Evolutionary conservation across 176 grass and related monocot genomes (phyloP).

Genomic region (Oryza rufipogon): DNA sequence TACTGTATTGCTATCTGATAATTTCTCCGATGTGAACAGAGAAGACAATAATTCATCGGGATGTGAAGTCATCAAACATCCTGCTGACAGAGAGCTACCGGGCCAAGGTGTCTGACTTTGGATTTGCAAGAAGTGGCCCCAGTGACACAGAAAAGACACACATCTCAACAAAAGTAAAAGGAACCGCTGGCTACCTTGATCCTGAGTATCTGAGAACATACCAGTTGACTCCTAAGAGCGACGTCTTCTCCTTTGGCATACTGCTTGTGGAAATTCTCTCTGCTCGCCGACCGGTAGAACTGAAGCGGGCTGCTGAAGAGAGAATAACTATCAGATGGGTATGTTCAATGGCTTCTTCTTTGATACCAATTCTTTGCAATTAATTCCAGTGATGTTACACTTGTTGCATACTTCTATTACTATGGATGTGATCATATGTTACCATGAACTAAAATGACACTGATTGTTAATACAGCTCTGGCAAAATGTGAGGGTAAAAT

Average conservation of each 20-base stretch:
- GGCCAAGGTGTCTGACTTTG: constrained; percentile 91
- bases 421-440: not conserved
- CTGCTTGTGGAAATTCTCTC: constrained; percentile 97
- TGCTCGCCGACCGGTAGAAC: constrained; percentile 76
- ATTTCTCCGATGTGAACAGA: constrained; percentile 60
- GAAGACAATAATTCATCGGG: constrained; percentile 98
- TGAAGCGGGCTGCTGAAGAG: constrained; percentile 73
- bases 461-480: not conserved
- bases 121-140: constrained; percentile 90
- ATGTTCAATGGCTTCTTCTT: constrained; percentile 30
- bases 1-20: constrained; percentile 20
- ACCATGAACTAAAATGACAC: not conserved
- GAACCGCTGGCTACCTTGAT: constrained; percentile 94
- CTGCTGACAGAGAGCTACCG: constrained; percentile 90
- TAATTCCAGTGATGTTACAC: constrained; percentile 6
- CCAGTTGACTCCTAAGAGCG: constrained; percentile 95
- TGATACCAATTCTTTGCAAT: not conserved
- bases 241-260: constrained; percentile 97
- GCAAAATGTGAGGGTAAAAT: not conserved
- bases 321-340: constrained; percentile 99
- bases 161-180: constrained; percentile 98
- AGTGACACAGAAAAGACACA: constrained; percentile 91
- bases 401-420: not conserved
- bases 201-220: constrained; percentile 95
- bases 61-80: constrained; percentile 99